Conservation (phyloP, 2,329 filamentous ascomycete species). For the Chaetomiaceae sp. region DNA sequence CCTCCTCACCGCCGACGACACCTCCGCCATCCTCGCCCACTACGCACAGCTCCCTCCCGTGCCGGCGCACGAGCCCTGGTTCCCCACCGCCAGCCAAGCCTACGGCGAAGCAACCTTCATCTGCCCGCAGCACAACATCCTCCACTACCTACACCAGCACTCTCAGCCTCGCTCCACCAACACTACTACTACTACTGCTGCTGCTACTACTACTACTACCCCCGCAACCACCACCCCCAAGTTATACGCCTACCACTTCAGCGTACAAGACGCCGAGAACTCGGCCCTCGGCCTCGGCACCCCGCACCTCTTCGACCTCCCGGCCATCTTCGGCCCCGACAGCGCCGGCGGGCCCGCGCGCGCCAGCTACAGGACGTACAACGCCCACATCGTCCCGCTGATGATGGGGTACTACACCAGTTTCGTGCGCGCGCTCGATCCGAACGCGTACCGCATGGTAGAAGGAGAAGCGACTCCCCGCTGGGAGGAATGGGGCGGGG, state of each 20-base stretch:
- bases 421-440: constrained; percentile 44
- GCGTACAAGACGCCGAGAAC: constrained; percentile 40
- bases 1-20: constrained; percentile 35
- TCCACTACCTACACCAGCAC: no score
- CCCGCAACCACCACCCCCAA: neutral
- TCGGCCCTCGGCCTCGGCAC: constrained; percentile 41
- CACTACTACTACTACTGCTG: constrained; percentile 10
- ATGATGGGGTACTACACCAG: constrained; percentile 49
- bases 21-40: constrained; percentile 33
- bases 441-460: constrained; percentile 37
- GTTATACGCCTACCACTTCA: constrained; percentile 47
- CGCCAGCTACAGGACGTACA: constrained; percentile 41
- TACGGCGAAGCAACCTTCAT: constrained; percentile 46
- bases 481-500: constrained; percentile 33
- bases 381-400: constrained; percentile 42
- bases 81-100: constrained; percentile 38
- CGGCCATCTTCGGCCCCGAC: constrained; percentile 47
- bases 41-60: constrained; percentile 37
- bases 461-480: no score
- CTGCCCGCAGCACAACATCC: constrained; percentile 40
- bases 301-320: constrained; percentile 44
- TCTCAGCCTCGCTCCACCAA: constrained; percentile 26
- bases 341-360: constrained; percentile 28
- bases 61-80: constrained; percentile 41
- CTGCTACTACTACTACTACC: no score